phyloP scores from a whole-genome alignment of 2,329 filamentous ascomycete genomes.

The Botrytis elliptica region DNA sequence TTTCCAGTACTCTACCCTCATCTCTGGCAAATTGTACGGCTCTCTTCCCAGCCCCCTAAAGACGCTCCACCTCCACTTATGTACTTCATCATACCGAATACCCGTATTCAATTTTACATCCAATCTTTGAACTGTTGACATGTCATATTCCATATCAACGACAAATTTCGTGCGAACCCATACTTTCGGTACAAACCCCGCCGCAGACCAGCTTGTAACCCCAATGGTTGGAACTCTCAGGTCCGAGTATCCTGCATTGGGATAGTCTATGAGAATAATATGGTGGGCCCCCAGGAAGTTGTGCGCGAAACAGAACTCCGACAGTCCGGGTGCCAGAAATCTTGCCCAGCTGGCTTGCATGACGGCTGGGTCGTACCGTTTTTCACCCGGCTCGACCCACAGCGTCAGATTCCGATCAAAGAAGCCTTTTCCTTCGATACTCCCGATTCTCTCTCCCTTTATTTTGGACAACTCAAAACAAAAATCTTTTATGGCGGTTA shows the following conservation, averaged over 20 bases:
- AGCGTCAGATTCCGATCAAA: fast-evolving
- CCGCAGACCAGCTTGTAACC: not conserved
- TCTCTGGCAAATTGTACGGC: not conserved
- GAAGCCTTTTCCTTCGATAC: not conserved
- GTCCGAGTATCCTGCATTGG: not conserved
- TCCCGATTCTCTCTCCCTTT: not conserved
- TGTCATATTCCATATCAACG: not conserved
- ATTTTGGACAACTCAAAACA: not conserved
- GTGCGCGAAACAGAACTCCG: not conserved
- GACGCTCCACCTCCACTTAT: not conserved
- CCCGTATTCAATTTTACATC: fast-evolving
- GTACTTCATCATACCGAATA: fast-evolving
- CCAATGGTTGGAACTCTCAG: not conserved
- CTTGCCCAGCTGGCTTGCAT: not conserved
- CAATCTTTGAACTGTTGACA: not conserved
- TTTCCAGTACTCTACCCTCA: not conserved
- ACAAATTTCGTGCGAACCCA: not conserved
- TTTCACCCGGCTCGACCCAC: fast-evolving
- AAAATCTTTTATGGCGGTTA: not conserved
- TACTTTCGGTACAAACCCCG: not conserved
- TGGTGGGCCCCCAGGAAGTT: not conserved
- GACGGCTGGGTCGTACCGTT: not conserved
- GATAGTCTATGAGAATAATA: not conserved
- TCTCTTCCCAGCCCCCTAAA: not conserved
- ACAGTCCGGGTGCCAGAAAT: not conserved